Base-by-base conservation (phyloP, 164 flowering plant genomes). In the Warburgia ugandensis region DNA sequence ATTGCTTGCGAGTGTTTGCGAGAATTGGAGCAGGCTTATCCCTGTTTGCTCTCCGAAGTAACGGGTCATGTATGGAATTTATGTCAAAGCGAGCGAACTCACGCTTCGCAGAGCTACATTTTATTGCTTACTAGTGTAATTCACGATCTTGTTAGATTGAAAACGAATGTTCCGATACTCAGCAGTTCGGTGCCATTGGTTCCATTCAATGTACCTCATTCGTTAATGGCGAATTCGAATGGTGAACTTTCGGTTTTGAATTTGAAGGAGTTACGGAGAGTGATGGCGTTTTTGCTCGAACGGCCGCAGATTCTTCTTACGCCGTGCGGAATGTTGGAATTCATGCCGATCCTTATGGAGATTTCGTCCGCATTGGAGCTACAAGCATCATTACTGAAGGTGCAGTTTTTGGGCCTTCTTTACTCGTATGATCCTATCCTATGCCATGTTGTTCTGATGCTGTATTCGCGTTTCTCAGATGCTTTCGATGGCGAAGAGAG, bases 31-130 rank as follows among this genome's bases (percentile, higher is more conserved):
- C 61, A 65, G 17, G 75, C 72, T 3, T 73, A 48, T 32, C 97
- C 97, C 5, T 73, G 94, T 37, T 60, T 92, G 64, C 67, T 92
- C 2, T 59, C 76, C 1, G 91, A 82, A 16, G 52, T 82, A 13
- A 70, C 71, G 0, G 83, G 84, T 0, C 91, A 88, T 48, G 50
- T 92, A 50, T 92, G 96, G 99, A 63, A 70, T 7, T 63, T 88
- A 50, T 86, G 94, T 52, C 94, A 79, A 46, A 79, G 70, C 49
- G 99, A 92, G 84, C 66, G 95, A 26, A 88, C 99, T n/a, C 96
- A 92, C 41, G 91, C 78, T 20, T 68, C 77, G 0, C 94, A 88
- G 59, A 71, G 77, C 67, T 92, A 92, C 50, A 52, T 82, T 35
- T 54, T 88, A 39, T 59, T 92, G 50, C 70, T 92, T 28, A 71